phyloP scores from a whole-genome alignment of 108 stramenopile species.

The Skeletonema grethae region DNA sequence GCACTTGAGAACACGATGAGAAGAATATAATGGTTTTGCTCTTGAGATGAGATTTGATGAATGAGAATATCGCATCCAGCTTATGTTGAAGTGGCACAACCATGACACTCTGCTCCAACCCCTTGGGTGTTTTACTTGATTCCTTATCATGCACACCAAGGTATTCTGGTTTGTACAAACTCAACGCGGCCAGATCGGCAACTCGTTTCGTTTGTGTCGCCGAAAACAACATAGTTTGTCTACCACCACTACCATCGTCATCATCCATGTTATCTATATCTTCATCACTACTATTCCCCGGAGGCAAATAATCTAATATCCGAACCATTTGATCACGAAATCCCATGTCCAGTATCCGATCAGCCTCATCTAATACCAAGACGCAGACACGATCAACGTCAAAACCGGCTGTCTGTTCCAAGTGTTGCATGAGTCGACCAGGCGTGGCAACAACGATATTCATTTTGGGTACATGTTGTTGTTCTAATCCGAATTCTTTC shows the following conservation, averaged over 20 bases:
- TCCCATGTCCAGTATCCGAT: conserved; percentile 98
- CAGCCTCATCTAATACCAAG: conserved; percentile 98
- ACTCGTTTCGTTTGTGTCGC: conserved; percentile 98
- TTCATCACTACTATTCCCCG: conserved; percentile 34
- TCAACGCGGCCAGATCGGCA: conserved; percentile 93
- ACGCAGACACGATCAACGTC: conserved; percentile 85
- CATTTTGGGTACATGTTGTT: conserved; percentile 76
- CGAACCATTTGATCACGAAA: conserved; percentile 93
- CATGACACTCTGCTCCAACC: conserved; percentile 88
- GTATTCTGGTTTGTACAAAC: conserved; percentile 89
- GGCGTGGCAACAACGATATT: conserved; percentile 97
- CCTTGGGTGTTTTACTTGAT: conserved; percentile 76
- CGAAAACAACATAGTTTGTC: conserved; percentile 98
- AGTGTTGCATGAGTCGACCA: conserved; percentile 95
- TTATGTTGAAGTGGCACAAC: conserved; percentile 91
- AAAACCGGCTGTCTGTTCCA: conserved; percentile 97
- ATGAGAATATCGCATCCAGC: conserved; percentile 94
- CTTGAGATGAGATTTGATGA: conserved; percentile 95
- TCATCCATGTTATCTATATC: conserved; percentile 33
- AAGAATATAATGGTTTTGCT: conserved; percentile 97
- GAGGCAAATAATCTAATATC: conserved; percentile 92
- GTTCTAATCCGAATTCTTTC: conserved; percentile 93
- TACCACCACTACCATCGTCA: conserved; percentile 20
- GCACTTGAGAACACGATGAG: conserved; percentile 95
- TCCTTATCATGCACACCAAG: conserved; percentile 97